A percentile compares a stretch with the other conserved stretches of the same genome.
Conservation (phyloP, 2,329 filamentous ascomycete species). For the Blastomyces percursus region DNA sequence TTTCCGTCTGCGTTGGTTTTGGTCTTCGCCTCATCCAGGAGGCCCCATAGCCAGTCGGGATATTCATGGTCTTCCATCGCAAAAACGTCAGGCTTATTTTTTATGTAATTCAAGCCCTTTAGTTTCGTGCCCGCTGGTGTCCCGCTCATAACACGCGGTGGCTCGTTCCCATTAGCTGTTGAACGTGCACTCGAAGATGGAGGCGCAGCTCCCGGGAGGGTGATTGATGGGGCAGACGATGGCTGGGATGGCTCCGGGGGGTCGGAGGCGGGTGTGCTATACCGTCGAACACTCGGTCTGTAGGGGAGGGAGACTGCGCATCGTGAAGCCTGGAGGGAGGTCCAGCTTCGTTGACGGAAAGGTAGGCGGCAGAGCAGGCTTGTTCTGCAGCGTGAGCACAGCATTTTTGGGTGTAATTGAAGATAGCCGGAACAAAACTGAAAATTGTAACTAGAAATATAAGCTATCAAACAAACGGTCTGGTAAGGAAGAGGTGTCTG, state of each 20-base stretch:
- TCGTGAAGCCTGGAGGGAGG: conserved; percentile 22
- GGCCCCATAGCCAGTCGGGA: conserved; percentile 38
- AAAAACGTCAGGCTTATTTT: conserved; percentile 36
- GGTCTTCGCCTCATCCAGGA: conserved; percentile 29
- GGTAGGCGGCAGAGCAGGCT: conserved; percentile 31
- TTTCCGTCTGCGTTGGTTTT: conserved; percentile 27
- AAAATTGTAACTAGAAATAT: neutral
- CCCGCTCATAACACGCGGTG: conserved; percentile 25
- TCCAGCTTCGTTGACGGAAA: conserved; percentile 21
- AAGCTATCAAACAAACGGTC: neutral
- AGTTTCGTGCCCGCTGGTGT: conserved; percentile 32
- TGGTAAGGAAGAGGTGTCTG: neutral
- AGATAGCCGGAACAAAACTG: neutral
- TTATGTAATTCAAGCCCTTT: conserved; percentile 37
- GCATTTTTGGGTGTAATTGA: conserved; percentile 22
- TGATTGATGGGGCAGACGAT: conserved; percentile 6
- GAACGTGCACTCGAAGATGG: conserved; percentile 8
- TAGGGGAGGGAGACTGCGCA: conserved; percentile 25
- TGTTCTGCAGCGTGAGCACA: conserved; percentile 33
- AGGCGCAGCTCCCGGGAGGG: conserved; percentile 11
- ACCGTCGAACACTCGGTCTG: conserved; percentile 15
- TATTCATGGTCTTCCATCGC: conserved; percentile 39
- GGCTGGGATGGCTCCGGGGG: conserved; percentile 9
- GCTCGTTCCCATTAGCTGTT: conserved; percentile 1
- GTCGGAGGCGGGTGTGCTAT: conserved; percentile 25